These are phyloP conservation scores for Globisporangium barbulae DNA, from an alignment of 352 stramenopile species.

Conservation along the genomic window DNA sequence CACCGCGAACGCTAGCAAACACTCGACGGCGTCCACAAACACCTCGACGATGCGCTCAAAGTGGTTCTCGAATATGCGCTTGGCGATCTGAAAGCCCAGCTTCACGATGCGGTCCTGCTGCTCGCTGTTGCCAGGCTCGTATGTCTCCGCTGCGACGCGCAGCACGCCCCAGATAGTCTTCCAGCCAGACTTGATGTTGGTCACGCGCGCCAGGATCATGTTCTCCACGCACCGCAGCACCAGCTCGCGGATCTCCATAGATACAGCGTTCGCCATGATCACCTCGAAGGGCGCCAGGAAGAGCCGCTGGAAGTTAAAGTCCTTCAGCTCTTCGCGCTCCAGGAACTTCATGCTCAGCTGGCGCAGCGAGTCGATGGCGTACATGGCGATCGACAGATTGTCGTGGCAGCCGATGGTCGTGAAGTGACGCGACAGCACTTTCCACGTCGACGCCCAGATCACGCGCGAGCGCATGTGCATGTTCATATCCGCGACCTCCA, in stretches of 20 bases:
- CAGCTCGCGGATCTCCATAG: slow-evolving; percentile 86
- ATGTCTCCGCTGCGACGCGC: slow-evolving; percentile 82
- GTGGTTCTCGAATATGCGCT: slow-evolving; percentile 79
- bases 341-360: slow-evolving; percentile 99
- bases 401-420: slow-evolving; percentile 95
- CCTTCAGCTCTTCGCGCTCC: slow-evolving; percentile 96
- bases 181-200: slow-evolving; percentile 92
- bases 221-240: slow-evolving; percentile 91
- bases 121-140: slow-evolving; percentile 47
- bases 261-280: slow-evolving; percentile 87
- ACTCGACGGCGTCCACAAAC: slow-evolving; percentile 80
- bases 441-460: slow-evolving; percentile 98
- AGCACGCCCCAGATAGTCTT: slow-evolving; percentile 94
- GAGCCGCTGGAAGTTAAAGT: slow-evolving; percentile 99
- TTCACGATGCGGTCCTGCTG: slow-evolving; percentile 77
- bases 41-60: slow-evolving; percentile 74
- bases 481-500: slow-evolving; percentile 99
- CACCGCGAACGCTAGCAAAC: slow-evolving; percentile 73
- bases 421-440: slow-evolving; percentile 96
- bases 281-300: slow-evolving; percentile 98
- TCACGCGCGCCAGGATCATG: slow-evolving; percentile 85
- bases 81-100: slow-evolving; percentile 85
- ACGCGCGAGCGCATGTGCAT: slow-evolving; percentile 95
- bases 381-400: slow-evolving; percentile 97
- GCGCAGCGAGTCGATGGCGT: slow-evolving; percentile 98